Conservation (phyloP, 331 rosid genomes). For the Erythrophleum ivorense region DNA sequence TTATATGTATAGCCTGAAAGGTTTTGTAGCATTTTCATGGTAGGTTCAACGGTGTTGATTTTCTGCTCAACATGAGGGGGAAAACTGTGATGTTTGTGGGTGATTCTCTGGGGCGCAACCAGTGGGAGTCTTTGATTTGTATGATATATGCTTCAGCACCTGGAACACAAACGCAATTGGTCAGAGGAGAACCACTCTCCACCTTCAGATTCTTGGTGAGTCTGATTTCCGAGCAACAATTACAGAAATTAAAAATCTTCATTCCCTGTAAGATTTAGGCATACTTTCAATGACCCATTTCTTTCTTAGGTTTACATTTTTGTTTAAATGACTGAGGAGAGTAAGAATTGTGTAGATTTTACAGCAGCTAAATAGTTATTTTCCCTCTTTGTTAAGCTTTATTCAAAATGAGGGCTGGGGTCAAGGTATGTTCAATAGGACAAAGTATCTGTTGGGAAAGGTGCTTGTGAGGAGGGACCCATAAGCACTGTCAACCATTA, state of each 20-base stretch:
- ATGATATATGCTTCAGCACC: slow-evolving; percentile 67
- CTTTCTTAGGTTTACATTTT: slow-evolving; percentile 2
- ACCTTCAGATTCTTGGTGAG: slow-evolving; percentile 79
- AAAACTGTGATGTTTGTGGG: slow-evolving; percentile 86
- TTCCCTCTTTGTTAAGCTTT: slow-evolving; percentile 16
- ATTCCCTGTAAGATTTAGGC: neutral
- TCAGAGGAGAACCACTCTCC: slow-evolving; percentile 78
- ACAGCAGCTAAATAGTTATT: neutral
- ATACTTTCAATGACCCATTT: neutral
- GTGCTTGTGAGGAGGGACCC: slow-evolving; percentile 41
- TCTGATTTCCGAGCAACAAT: neutral
- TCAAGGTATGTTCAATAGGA: slow-evolving; percentile 23
- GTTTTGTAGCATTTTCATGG: slow-evolving; percentile 48
- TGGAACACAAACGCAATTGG: slow-evolving; percentile 57
- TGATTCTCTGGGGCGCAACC: slow-evolving; percentile 85
- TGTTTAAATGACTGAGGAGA: neutral
- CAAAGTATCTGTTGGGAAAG: slow-evolving; percentile 32
- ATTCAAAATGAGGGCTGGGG: slow-evolving; percentile 3
- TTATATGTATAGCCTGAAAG: slow-evolving; percentile 16
- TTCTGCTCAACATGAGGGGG: slow-evolving; percentile 75
- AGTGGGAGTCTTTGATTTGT: slow-evolving; percentile 86
- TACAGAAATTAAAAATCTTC: neutral
- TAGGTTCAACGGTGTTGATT: slow-evolving; percentile 82
- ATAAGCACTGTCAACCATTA: slow-evolving; percentile 23
- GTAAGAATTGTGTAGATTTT: neutral